These are phyloP conservation scores for Helianthus tuberosus DNA, from an alignment of 129 eudicot species.

Conservation along the genomic window DNA sequence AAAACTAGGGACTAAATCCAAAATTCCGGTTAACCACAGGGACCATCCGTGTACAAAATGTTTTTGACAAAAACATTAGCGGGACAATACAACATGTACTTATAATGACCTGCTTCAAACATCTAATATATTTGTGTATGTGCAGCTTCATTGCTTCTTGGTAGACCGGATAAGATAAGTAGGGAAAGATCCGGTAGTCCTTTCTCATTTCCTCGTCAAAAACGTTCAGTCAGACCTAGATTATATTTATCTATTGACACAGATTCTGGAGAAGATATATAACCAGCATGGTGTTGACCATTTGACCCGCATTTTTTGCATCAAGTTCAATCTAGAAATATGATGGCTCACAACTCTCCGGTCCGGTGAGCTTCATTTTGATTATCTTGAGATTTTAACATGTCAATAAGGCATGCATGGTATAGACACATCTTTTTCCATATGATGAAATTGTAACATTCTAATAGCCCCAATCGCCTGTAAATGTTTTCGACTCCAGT, in stretches of 20 bases:
- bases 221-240: conserved; percentile 76
- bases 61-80: background rate
- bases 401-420: conserved; percentile 26
- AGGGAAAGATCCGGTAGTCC: conserved; percentile 82
- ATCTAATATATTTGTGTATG: background rate
- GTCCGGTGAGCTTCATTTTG: conserved; percentile 32
- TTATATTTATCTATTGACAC: conserved; percentile 67
- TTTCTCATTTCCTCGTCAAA: conserved; percentile 72
- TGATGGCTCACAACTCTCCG: conserved; percentile 17
- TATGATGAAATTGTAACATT: conserved; percentile 39
- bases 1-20: no score
- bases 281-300: background rate
- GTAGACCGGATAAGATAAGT: conserved; percentile 52
- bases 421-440: conserved; percentile 29
- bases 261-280: conserved; percentile 64
- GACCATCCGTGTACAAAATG: no score
- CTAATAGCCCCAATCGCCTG: background rate
- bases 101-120: background rate
- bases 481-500: background rate
- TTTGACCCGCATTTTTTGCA: background rate
- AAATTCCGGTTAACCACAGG: no score
- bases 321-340: background rate
- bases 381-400: conserved; percentile 6
- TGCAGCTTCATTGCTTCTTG: conserved; percentile 81
- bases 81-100: background rate